Conservation (phyloP, 768 basidiomycete species). For the Mycena rosella region DNA sequence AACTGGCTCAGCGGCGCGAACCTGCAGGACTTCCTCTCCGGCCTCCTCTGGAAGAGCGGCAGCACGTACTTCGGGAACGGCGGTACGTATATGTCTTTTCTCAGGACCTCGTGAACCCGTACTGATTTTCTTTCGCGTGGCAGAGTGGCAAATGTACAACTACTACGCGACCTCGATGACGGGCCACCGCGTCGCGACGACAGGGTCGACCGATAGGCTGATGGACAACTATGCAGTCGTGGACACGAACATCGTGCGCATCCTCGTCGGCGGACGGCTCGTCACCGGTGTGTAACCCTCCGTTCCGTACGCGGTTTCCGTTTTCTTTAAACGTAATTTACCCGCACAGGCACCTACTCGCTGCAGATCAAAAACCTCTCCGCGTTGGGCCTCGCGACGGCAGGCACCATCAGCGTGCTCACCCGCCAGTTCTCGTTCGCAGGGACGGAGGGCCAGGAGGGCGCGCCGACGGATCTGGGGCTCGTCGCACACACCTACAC, state of each 20-base stretch:
- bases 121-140: no score
- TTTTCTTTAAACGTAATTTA: no score
- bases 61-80: constrained; percentile 40
- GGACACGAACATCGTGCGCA: constrained; percentile 38
- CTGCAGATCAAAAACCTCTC: constrained; percentile 37
- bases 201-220: constrained; percentile 36
- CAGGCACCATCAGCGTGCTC: constrained; percentile 35
- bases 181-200: constrained; percentile 36
- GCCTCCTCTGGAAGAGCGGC: constrained; percentile 38
- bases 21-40: constrained; percentile 37
- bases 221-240: constrained; percentile 42
- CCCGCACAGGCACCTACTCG: constrained; percentile 31
- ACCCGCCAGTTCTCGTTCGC: constrained; percentile 38
- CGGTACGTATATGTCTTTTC: constrained; percentile 16
- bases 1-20: constrained; percentile 38
- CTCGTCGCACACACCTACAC: constrained; percentile 36
- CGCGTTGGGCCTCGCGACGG: constrained; percentile 33
- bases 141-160: constrained; percentile 41
- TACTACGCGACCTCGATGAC: constrained; percentile 42
- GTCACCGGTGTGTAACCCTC: constrained; percentile 33
- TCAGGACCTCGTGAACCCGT: no score
- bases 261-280: constrained; percentile 39
- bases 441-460: constrained; percentile 31
- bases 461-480: constrained; percentile 35
- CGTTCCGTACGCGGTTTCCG: no score